Evolutionary conservation across 2,329 filamentous ascomycete genomes (phyloP).

Genomic region (Pseudogymnoascus sp.): DNA sequence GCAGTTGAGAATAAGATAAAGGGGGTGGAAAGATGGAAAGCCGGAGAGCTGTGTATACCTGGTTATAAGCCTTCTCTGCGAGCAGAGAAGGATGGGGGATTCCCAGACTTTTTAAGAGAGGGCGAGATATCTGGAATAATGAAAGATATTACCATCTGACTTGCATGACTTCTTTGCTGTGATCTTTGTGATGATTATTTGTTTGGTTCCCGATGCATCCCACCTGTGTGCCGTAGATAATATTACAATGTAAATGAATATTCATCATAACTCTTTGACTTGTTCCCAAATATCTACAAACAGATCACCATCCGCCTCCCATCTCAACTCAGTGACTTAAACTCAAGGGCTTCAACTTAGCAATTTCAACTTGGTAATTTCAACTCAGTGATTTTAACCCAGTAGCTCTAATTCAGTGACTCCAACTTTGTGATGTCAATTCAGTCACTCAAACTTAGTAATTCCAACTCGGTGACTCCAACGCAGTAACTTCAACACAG

Average conservation of each 20-base stretch:
- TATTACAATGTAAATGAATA: not conserved
- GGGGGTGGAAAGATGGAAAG: not conserved
- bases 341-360: not conserved
- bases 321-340: not conserved
- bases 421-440: no score
- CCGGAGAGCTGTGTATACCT: constrained; percentile 1
- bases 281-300: not conserved
- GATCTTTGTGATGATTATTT: not conserved
- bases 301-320: not conserved
- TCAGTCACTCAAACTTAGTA: not conserved
- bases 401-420: no score
- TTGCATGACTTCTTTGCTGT: not conserved
- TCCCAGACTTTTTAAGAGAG: constrained; percentile 2
- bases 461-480: no score
- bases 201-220: not conserved
- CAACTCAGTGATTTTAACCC: no score
- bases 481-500: no score
- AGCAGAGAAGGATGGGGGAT: not conserved
- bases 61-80: not conserved
- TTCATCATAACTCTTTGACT: not conserved
- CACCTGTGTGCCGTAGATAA: not conserved
- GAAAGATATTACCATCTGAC: constrained; percentile 6
- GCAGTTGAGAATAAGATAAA: not conserved
- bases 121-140: constrained; percentile 8
- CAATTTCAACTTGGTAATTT: not conserved